A percentile compares a stretch with the other conserved stretches of the same genome.
These are phyloP conservation scores for Tylopilus balloui DNA, from an alignment of 768 basidiomycete genomes.

Conservation along the genomic window DNA sequence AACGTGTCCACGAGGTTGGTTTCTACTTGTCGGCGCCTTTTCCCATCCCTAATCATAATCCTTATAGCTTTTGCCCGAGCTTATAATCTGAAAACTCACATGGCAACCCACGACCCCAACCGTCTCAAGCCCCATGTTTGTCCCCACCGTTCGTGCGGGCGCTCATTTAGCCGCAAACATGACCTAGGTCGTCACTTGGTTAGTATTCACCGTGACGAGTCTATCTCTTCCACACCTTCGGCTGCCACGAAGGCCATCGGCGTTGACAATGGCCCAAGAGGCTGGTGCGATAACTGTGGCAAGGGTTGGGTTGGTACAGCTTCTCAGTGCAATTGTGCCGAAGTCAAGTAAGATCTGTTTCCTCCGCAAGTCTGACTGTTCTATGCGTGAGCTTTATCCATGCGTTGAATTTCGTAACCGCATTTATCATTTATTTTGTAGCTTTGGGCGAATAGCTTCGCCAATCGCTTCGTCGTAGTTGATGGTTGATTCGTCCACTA, in stretches of 20 bases:
- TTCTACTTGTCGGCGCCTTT: not conserved
- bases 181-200: constrained; percentile 87
- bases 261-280: constrained; percentile 56
- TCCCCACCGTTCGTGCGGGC: constrained; percentile 78
- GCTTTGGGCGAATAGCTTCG: constrained; percentile 33
- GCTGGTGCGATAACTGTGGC: constrained; percentile 74
- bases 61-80: constrained; percentile 80
- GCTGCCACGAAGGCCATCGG: constrained; percentile 51
- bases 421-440: constrained; percentile 21
- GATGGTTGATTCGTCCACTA: constrained; percentile 36
- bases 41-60: constrained; percentile 1
- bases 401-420: not conserved
- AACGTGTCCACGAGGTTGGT: constrained; percentile 65
- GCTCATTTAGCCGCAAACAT: constrained; percentile 92
- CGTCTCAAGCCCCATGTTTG: constrained; percentile 86
- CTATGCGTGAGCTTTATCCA: constrained; percentile 26
- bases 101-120: constrained; percentile 92
- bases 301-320: constrained; percentile 58
- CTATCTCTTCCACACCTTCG: constrained; percentile 40
- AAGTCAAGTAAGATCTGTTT: constrained; percentile 49
- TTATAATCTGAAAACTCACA: constrained; percentile 93
- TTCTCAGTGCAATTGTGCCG: constrained; percentile 56
- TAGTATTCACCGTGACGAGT: constrained; percentile 76
- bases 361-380: constrained; percentile 10
- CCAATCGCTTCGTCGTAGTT: constrained; percentile 39